Conservation (phyloP, 2,329 filamentous ascomycete genomes). For the Aureobasidium musti region DNA sequence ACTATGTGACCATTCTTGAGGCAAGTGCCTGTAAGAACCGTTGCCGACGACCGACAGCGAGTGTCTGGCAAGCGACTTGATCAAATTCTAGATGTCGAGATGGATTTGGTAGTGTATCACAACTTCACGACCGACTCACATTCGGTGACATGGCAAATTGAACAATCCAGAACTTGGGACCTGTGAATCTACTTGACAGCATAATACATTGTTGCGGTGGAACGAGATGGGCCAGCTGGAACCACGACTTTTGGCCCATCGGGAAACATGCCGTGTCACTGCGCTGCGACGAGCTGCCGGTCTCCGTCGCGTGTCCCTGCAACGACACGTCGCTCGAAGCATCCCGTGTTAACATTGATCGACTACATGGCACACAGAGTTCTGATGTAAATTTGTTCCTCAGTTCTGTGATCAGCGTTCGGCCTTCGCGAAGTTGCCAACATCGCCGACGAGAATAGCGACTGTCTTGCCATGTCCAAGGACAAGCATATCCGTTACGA, state of each 20-base stretch:
- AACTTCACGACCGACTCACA: background rate
- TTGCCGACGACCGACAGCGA: background rate
- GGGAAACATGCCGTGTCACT: background rate
- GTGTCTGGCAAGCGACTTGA: background rate
- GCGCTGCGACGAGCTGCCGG: background rate
- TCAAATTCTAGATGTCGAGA: too few species aligned
- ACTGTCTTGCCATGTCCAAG: background rate
- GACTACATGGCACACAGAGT: background rate
- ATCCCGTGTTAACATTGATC: slow-evolving; percentile 8
- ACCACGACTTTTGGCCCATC: slow-evolving; percentile 18
- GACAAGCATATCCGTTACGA: background rate
- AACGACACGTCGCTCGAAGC: background rate
- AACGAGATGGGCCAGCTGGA: too few species aligned
- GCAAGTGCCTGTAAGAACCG: background rate
- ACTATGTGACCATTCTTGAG: too few species aligned
- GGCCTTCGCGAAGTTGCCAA: background rate
- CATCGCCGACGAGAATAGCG: background rate
- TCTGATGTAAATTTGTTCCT: too few species aligned
- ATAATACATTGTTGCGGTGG: too few species aligned
- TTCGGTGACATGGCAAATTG: too few species aligned
- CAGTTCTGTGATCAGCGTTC: background rate
- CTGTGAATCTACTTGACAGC: too few species aligned
- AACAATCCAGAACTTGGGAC: too few species aligned
- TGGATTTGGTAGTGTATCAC: too few species aligned
- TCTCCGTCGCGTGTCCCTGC: background rate